Conservation (phyloP, 208 protist genomes). For the Acanthamoeba triangularis region DNA sequence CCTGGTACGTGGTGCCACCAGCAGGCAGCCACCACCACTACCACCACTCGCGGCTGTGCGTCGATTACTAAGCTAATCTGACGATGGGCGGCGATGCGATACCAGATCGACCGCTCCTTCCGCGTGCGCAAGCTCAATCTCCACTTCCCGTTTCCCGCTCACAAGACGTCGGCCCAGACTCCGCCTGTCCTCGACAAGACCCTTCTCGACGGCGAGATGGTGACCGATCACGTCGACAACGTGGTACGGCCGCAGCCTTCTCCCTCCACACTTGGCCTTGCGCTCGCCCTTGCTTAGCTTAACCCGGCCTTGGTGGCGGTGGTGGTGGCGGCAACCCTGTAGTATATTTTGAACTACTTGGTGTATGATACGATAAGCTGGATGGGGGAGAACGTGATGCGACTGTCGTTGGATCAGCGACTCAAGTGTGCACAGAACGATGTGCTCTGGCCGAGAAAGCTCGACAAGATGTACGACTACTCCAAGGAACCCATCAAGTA, state of each 20-base stretch:
- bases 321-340: background rate
- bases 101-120: slow-evolving; percentile 74
- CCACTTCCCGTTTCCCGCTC: slow-evolving; percentile 54
- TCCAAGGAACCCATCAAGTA: slow-evolving; percentile 58
- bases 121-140: slow-evolving; percentile 11
- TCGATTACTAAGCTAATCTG: too few species aligned
- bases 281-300: too few species aligned
- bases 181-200: slow-evolving; percentile 60
- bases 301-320: too few species aligned
- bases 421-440: slow-evolving; percentile 61
- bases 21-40: background rate
- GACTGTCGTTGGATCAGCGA: slow-evolving; percentile 50
- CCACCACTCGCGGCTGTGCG: too few species aligned
- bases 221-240: slow-evolving; percentile 67
- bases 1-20: too few species aligned
- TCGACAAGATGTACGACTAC: slow-evolving; percentile 20
- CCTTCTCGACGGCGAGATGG: slow-evolving; percentile 82
- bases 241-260: background rate
- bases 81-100: too few species aligned
- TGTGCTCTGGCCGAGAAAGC: slow-evolving; percentile 71
- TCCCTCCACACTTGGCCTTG: too few species aligned
- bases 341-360: slow-evolving; percentile 62
- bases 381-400: background rate
- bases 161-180: background rate
- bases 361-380: slow-evolving; percentile 69